A percentile compares a stretch with the other conserved stretches of the same genome.
These are phyloP conservation scores for Mycena capillaripes DNA, from an alignment of 768 basidiomycete species.

Conservation along the genomic window DNA sequence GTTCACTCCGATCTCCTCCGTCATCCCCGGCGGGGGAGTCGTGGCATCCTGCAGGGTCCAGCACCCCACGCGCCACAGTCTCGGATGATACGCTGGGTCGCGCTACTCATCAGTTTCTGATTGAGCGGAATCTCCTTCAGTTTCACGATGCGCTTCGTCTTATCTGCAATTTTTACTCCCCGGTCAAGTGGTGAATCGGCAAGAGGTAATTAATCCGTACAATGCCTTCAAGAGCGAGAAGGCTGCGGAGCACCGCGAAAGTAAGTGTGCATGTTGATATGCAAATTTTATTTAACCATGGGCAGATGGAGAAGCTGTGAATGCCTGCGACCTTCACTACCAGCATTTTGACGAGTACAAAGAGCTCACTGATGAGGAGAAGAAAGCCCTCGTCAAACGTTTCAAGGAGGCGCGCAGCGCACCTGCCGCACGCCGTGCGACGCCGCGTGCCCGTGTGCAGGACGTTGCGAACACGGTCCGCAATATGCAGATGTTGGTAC, in stretches of 20 bases:
- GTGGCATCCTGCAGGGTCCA: too few species aligned
- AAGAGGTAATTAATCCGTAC: not conserved
- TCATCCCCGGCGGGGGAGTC: too few species aligned
- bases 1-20: too few species aligned
- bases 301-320: not conserved
- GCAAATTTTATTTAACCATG: not conserved
- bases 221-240: not conserved
- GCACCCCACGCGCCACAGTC: too few species aligned
- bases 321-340: not conserved
- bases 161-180: not conserved
- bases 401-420: too few species aligned
- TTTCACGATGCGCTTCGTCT: not conserved
- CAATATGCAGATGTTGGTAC: not conserved
- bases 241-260: not conserved
- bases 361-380: not conserved
- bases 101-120: not conserved
- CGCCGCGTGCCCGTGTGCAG: not conserved
- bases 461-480: not conserved
- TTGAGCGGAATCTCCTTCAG: not conserved
- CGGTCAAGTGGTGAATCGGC: not conserved
- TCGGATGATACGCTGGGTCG: too few species aligned
- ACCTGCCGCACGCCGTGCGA: not conserved
- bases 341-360: not conserved
- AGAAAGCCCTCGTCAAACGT: not conserved
- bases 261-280: too few species aligned